A percentile compares a stretch with the other conserved stretches of the same genome.
phyloP scores from a whole-genome alignment of 805 yeast genomes.

The Candida chilensis region DNA sequence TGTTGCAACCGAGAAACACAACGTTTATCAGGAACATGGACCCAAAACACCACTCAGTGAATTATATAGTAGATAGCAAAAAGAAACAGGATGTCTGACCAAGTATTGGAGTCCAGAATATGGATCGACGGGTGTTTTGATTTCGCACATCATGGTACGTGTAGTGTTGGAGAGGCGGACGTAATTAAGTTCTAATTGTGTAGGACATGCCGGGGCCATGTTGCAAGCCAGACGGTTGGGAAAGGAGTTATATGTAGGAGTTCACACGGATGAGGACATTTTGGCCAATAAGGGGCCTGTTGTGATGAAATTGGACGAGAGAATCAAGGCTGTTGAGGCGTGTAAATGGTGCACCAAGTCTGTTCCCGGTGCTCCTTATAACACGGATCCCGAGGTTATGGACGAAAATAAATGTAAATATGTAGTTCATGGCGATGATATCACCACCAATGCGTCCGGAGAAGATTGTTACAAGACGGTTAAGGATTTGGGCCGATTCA shows the following conservation, averaged over 20 bases:
- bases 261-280: conserved; percentile 89
- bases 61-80: no score
- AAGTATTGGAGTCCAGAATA: conserved; percentile 31
- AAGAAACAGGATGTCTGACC: no score
- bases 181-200: background rate
- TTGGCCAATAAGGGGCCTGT: conserved; percentile 82
- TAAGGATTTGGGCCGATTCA: conserved; percentile 77
- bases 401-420: conserved; percentile 66
- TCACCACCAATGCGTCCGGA: conserved; percentile 93
- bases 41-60: no score
- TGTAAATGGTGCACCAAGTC: conserved; percentile 82
- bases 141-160: conserved; percentile 87
- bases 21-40: no score
- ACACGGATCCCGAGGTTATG: conserved; percentile 78
- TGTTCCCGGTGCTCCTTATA: conserved; percentile 82
- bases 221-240: conserved; percentile 86
- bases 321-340: conserved; percentile 78
- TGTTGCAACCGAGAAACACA: no score
- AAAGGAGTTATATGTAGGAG: conserved; percentile 69
- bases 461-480: conserved; percentile 84
- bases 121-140: conserved; percentile 99
- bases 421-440: conserved; percentile 98
- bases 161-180: no score
- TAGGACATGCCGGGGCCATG: conserved; percentile 89
- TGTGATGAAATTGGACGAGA: conserved; percentile 78